A percentile compares a stretch with the other conserved stretches of the same genome.
These are phyloP conservation scores for Cadophora gregata DNA, from an alignment of 2,329 filamentous ascomycete genomes.

Conservation along the genomic window DNA sequence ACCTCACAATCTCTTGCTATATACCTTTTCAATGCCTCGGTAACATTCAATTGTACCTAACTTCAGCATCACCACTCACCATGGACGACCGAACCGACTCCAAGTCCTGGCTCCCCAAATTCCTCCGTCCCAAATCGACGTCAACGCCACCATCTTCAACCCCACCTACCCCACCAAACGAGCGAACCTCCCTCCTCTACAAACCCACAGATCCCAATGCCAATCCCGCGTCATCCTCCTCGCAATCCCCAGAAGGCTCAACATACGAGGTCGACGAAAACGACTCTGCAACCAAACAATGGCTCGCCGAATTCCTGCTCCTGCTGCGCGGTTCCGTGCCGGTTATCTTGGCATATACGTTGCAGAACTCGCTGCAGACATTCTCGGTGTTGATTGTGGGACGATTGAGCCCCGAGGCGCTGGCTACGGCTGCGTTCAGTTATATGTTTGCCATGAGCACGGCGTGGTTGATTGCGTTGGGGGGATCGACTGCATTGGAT, in stretches of 20 bases:
- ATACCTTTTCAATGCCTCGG: background rate
- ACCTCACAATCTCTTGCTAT: background rate
- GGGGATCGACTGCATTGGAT: slow-evolving; percentile 85
- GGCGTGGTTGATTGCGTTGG: slow-evolving; percentile 84
- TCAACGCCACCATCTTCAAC: slow-evolving; percentile 31
- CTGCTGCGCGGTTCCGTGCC: slow-evolving; percentile 74
- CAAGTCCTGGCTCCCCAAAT: slow-evolving; percentile 40
- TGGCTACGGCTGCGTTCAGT: slow-evolving; percentile 83
- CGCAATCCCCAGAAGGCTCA: slow-evolving; percentile 31
- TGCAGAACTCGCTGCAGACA: slow-evolving; percentile 87
- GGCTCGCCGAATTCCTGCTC: slow-evolving; percentile 67
- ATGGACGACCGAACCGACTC: slow-evolving; percentile 37
- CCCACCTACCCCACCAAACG: slow-evolving; percentile 39
- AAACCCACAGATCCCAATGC: slow-evolving; percentile 28
- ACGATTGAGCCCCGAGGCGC: slow-evolving; percentile 76
- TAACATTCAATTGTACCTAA: background rate
- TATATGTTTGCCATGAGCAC: slow-evolving; percentile 96
- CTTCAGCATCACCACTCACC: background rate
- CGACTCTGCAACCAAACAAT: slow-evolving; percentile 40
- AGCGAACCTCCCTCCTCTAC: slow-evolving; percentile 41
- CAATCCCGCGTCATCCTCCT: slow-evolving; percentile 21
- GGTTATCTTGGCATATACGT: slow-evolving; percentile 82
- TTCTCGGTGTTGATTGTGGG: slow-evolving; percentile 82
- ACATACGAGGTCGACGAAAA: slow-evolving; percentile 39
- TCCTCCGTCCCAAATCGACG: slow-evolving; percentile 32